These are phyloP conservation scores for Raffaelea albimanens DNA, from an alignment of 2,329 filamentous ascomycete genomes.

Conservation along the genomic window DNA sequence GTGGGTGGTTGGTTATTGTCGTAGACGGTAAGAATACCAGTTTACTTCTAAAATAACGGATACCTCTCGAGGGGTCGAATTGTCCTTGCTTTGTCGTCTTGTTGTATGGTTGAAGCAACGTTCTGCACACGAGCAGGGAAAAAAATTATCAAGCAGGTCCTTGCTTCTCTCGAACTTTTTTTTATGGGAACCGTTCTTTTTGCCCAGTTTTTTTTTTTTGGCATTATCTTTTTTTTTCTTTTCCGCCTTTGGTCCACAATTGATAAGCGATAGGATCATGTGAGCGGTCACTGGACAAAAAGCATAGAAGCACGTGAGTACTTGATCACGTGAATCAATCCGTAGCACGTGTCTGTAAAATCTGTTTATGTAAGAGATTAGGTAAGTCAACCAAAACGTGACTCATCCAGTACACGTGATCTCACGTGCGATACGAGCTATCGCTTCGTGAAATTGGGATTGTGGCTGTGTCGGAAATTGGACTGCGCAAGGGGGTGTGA, in stretches of 20 bases:
- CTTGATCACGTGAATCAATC: too few relatives aligned
- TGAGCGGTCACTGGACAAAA: slow-evolving; percentile 1
- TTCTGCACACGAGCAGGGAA: not conserved
- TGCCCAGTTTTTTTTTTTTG: slow-evolving; percentile 5
- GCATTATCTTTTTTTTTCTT: slow-evolving; percentile 8
- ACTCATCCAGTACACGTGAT: too few relatives aligned
- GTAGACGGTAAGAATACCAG: too few relatives aligned
- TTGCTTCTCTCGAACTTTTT: slow-evolving; percentile 6
- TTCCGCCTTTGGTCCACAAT: not conserved
- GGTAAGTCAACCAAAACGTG: too few relatives aligned
- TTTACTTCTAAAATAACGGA: too few relatives aligned
- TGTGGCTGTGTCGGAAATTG: slow-evolving; percentile 3
- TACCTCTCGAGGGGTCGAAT: too few relatives aligned
- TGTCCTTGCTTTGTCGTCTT: too few relatives aligned
- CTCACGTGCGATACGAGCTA: not conserved
- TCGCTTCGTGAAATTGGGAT: slow-evolving; percentile 2
- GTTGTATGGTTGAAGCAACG: too few relatives aligned
- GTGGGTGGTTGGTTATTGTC: too few relatives aligned
- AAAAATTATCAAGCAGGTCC: not conserved
- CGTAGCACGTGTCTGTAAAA: too few relatives aligned
- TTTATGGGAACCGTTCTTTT: slow-evolving; percentile 2
- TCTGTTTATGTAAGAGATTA: too few relatives aligned
- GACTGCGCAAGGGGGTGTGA: not conserved
- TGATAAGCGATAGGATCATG: not conserved
- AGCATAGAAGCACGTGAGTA: too few relatives aligned